phyloP scores from a whole-genome alignment of 305 asterid genomes.

The Stenogyne calaminthoides region DNA sequence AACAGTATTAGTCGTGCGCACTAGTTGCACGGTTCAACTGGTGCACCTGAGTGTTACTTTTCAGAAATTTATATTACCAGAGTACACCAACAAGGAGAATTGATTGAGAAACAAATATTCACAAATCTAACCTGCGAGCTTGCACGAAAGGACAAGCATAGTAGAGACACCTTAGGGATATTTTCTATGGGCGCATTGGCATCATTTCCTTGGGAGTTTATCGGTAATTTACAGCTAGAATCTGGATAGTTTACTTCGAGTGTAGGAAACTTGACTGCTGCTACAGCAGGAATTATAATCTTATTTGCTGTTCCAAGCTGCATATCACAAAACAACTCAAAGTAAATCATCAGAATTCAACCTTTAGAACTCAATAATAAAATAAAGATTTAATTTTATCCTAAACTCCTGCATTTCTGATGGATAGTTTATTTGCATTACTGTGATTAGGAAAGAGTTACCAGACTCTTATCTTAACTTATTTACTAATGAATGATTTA shows the following conservation, averaged over 20 bases:
- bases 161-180: slow-evolving; percentile 58
- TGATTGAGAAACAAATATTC: background rate
- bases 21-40: too few species aligned
- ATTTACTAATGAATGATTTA: background rate
- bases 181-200: slow-evolving; percentile 32
- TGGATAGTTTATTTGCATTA: background rate
- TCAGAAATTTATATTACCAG: background rate
- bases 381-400: background rate
- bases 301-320: slow-evolving; percentile 80
- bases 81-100: slow-evolving; percentile 7
- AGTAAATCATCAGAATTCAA: slow-evolving; percentile 19
- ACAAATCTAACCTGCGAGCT: slow-evolving; percentile 59
- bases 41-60: too few species aligned
- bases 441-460: background rate
- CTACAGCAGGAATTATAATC: slow-evolving; percentile 63
- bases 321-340: slow-evolving; percentile 23
- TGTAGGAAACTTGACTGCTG: slow-evolving; percentile 79
- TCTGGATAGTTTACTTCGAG: slow-evolving; percentile 57
- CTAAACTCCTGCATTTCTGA: background rate
- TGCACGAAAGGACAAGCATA: slow-evolving; percentile 83
- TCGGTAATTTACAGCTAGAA: slow-evolving; percentile 61
- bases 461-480: background rate
- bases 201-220: slow-evolving; percentile 38
- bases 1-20: too few species aligned
- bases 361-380: background rate